These are phyloP conservation scores for Penicillium sp. DNA, from an alignment of 2,329 filamentous ascomycete species.

Conservation along the genomic window DNA sequence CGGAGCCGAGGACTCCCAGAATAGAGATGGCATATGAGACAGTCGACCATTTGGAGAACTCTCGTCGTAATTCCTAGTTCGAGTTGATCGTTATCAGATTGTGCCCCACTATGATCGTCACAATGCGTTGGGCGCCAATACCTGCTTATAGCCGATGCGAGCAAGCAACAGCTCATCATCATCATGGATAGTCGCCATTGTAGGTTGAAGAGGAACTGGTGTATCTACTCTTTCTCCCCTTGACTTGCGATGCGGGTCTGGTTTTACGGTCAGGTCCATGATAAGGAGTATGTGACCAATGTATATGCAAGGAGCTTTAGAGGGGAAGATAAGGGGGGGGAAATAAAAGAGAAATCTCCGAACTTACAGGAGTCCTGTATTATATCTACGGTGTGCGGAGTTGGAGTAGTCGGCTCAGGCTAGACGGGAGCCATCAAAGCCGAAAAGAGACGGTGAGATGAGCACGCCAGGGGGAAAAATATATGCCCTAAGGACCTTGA, in stretches of 20 bases:
- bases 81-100: slow-evolving; percentile 7
- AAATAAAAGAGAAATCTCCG: not conserved
- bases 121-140: slow-evolving; percentile 32
- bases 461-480: not conserved
- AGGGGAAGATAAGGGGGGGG: slow-evolving; percentile 5
- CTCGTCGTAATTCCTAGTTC: slow-evolving; percentile 56
- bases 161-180: slow-evolving; percentile 61
- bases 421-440: slow-evolving; percentile 10
- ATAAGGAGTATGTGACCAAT: not conserved
- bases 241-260: slow-evolving; percentile 11
- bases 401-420: slow-evolving; percentile 1
- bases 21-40: slow-evolving; percentile 66
- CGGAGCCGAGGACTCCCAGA: slow-evolving; percentile 62
- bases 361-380: slow-evolving; percentile 11
- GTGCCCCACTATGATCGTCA: slow-evolving; percentile 8
- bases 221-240: not conserved
- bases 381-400: slow-evolving; percentile 11
- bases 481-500: not conserved
- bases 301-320: slow-evolving; percentile 5
- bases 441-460: slow-evolving; percentile 20
- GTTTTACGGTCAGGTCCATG: slow-evolving; percentile 19
- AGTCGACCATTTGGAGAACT: slow-evolving; percentile 66
- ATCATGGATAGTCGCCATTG: slow-evolving; percentile 49
- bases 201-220: slow-evolving; percentile 1
- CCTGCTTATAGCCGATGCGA: slow-evolving; percentile 63